Conservation (phyloP, 495 filamentous ascomycete genomes). For the Neurospora cerealis region DNA sequence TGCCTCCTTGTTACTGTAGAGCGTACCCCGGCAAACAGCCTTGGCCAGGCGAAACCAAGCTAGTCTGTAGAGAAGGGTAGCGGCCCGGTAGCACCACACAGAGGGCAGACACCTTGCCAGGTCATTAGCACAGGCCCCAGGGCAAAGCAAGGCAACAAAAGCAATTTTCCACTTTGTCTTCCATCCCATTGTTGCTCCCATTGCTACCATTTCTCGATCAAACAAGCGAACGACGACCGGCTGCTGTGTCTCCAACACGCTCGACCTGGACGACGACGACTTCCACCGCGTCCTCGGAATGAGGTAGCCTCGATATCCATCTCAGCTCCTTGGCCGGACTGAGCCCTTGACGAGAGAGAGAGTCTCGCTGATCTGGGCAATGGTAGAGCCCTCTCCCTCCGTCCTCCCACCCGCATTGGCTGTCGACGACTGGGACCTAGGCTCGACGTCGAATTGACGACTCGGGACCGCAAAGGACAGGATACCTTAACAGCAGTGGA, state of each 20-base stretch:
- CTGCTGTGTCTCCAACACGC: slow-evolving; percentile 5
- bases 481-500: neutral
- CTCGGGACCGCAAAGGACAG: neutral
- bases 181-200: neutral
- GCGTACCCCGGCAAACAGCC: neutral
- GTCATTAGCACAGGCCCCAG: neutral
- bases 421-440: neutral
- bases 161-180: neutral
- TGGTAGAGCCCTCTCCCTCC: neutral
- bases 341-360: slow-evolving; percentile 19
- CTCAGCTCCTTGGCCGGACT: slow-evolving; percentile 48
- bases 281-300: slow-evolving; percentile 30
- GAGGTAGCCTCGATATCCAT: slow-evolving; percentile 38
- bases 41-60: neutral
- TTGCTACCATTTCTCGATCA: neutral
- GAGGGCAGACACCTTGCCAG: neutral
- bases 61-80: neutral
- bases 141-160: neutral
- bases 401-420: slow-evolving; percentile 2
- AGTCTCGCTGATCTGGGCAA: neutral
- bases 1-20: neutral
- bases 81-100: neutral
- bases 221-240: neutral
- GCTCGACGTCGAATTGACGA: neutral
- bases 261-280: slow-evolving; percentile 5